A percentile compares a stretch with the other conserved stretches of the same genome.
Conservation (phyloP, 208 protist genomes). For the Trichomonas gallinae region DNA sequence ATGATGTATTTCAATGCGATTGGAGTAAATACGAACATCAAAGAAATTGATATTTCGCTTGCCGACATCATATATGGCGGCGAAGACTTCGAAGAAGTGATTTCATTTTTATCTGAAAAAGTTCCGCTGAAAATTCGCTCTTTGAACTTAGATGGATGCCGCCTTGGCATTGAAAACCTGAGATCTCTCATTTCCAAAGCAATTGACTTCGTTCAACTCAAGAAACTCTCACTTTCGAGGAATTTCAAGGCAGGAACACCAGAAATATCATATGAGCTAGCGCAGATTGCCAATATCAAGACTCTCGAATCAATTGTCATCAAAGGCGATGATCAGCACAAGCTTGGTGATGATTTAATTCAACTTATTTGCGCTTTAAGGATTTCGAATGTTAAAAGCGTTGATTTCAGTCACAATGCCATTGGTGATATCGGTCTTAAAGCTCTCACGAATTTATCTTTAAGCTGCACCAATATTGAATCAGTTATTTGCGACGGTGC, state of each 20-base stretch:
- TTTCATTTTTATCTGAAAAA: background rate
- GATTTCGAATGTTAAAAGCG: background rate
- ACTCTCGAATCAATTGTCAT: background rate
- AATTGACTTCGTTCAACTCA: background rate
- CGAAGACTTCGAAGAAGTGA: background rate
- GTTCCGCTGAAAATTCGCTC: background rate
- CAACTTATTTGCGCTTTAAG: background rate
- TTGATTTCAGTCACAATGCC: background rate
- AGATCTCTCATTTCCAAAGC: background rate
- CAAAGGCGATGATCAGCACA: background rate
- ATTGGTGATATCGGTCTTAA: background rate
- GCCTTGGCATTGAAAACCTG: background rate
- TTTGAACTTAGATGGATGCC: background rate
- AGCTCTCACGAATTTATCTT: background rate
- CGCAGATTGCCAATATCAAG: background rate
- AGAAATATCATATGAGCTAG: background rate
- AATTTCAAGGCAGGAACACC: background rate
- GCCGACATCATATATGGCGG: background rate
- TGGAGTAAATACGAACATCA: background rate
- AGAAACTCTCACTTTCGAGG: background rate
- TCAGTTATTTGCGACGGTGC: background rate
- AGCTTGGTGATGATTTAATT: background rate
- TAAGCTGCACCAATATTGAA: background rate
- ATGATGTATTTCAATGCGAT: background rate
- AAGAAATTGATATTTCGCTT: background rate